These are phyloP conservation scores for Cajanus cajan DNA, from an alignment of 306 rosid genomes.

Conservation along the genomic window DNA sequence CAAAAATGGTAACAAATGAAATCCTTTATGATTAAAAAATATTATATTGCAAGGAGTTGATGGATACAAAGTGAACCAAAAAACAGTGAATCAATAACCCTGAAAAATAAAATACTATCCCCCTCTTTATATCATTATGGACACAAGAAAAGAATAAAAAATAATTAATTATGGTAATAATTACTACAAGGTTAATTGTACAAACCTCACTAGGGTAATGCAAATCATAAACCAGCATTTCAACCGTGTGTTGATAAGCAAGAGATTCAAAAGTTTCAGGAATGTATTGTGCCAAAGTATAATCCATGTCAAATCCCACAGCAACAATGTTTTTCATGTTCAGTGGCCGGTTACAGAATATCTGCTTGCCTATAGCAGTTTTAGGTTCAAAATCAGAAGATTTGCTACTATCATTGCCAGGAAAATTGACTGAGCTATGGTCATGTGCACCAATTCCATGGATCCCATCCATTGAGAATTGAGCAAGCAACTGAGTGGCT, in stretches of 20 bases:
- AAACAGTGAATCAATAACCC: background rate
- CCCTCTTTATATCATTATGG: background rate
- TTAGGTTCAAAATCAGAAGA: constrained; percentile 39
- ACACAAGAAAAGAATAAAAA: background rate
- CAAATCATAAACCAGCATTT: constrained; percentile 63
- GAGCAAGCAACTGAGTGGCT: constrained; percentile 37
- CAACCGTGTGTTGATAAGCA: constrained; percentile 75
- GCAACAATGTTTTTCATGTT: constrained; percentile 79
- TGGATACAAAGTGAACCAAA: background rate
- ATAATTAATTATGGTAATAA: background rate
- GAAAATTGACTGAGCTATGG: constrained; percentile 21
- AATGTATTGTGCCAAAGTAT: constrained; percentile 83
- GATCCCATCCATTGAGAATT: constrained; percentile 40
- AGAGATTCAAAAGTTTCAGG: constrained; percentile 84
- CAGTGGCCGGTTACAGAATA: constrained; percentile 79
- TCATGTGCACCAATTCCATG: constrained; percentile 33
- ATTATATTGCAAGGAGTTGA: background rate
- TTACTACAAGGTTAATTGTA: background rate
- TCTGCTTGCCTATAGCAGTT: constrained; percentile 60
- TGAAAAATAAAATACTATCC: background rate
- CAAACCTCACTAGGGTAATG: constrained; percentile 71
- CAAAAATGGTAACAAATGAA: background rate
- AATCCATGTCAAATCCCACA: constrained; percentile 89
- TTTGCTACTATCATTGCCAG: constrained; percentile 13
- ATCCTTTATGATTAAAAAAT: background rate